phyloP scores from a whole-genome alignment of 345 rosid genomes.

The Lepidium aucheri region DNA sequence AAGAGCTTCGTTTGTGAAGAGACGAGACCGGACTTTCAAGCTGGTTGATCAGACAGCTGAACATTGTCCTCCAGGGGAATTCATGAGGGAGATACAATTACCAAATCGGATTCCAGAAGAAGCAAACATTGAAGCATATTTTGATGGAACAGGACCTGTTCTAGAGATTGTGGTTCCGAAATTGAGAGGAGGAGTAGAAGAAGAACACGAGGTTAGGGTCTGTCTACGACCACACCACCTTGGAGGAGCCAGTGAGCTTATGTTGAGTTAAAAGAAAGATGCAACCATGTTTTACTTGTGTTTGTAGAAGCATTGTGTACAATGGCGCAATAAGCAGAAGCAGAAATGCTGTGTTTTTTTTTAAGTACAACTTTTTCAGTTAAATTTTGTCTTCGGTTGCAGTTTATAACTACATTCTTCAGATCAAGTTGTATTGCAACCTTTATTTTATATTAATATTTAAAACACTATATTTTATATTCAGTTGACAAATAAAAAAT shows the following conservation, averaged over 20 bases:
- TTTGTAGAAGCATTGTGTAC: conserved; percentile 3
- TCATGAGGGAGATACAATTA: conserved; percentile 79
- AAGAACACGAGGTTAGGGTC: conserved; percentile 91
- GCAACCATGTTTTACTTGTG: not conserved
- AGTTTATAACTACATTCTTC: not conserved
- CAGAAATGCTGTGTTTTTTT: not conserved
- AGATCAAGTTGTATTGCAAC: conserved; percentile 1
- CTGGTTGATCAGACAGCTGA: conserved; percentile 80
- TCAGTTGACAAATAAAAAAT: too few relatives aligned
- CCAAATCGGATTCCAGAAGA: conserved; percentile 88
- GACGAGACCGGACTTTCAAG: conserved; percentile 81
- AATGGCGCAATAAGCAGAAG: conserved; percentile 3
- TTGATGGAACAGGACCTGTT: conserved; percentile 71
- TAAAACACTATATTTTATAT: not conserved
- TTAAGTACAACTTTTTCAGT: not conserved
- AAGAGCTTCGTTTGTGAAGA: conserved; percentile 60
- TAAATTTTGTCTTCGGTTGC: not conserved
- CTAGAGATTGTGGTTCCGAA: conserved; percentile 93
- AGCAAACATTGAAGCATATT: conserved; percentile 88
- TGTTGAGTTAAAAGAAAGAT: conserved; percentile 40
- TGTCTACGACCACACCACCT: conserved; percentile 70
- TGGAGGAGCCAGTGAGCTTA: conserved; percentile 47
- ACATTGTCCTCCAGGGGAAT: conserved; percentile 98
- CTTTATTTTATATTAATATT: not conserved
- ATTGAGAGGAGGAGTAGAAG: conserved; percentile 50